Base-by-base conservation (phyloP, 805 yeast species). In the Lachancea nothofagi region DNA sequence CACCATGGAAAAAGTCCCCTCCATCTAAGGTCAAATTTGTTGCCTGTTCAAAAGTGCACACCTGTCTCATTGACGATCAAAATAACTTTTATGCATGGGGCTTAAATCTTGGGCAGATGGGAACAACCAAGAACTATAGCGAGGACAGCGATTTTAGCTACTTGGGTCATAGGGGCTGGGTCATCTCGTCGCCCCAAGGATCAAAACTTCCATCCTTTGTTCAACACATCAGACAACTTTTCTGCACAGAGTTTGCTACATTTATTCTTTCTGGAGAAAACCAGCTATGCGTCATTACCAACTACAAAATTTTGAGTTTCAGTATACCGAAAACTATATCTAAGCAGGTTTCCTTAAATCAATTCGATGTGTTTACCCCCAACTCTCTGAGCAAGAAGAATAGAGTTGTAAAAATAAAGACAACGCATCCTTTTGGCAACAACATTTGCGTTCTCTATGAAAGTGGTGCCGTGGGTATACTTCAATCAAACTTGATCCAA, bases 81-180 rank as follows among this genome's bases (percentile, higher is more conserved):
- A 74, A 72, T 7, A 43, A 52, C n/a, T 47, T 82, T 1, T 74
- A 64, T 44, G 59, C 76, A 27, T 86, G 95, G 95, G 96, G 96
- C 2, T 61, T 80, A 26, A 83, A 86, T 53, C 63, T 77, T 25
- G 96, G 96, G 0, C 95, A 86, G 57, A 76, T 86, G 79, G 90
- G 90, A 2, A 47, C 44, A 7, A 42, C 55, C 4, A 53, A 48
- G 33, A 54, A 51, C 12, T 25, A 79, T 75, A 25, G 67, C 61
- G 44, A 59, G 52, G 40, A 55, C 70, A 15, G 65, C 60, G 22
- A 70, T 77, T 30, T 55, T 63, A 23, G 75, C 71, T 50, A 77
- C 66, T 29, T 48, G 41, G 41, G 75, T 73, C 36, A 66, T 60
- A 46, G 58, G 56, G 47, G 83, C 1, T 45, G 50, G 29, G 38